phyloP scores from a whole-genome alignment of 768 basidiomycete species.

The Serpula lacrymans region DNA sequence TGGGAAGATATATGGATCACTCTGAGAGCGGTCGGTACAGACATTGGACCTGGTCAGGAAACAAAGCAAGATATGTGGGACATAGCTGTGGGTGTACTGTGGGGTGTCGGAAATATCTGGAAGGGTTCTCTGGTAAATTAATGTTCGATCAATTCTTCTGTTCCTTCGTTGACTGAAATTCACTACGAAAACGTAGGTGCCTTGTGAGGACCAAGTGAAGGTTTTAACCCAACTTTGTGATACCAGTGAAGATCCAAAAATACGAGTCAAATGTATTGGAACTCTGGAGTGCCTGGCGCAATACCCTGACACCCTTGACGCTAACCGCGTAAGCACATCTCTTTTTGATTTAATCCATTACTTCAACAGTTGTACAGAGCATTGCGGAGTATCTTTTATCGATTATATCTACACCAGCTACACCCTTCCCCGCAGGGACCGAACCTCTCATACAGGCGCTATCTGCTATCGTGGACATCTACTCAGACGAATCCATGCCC shows the following conservation, averaged over 20 bases:
- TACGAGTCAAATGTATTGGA: constrained; percentile 78
- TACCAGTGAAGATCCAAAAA: constrained; percentile 46
- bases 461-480: constrained; percentile 89
- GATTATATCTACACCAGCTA: constrained; percentile 45
- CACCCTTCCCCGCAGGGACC: constrained; percentile 42
- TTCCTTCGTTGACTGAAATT: not conserved
- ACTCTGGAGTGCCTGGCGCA: constrained; percentile 85
- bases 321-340: constrained; percentile 43
- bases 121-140: constrained; percentile 58
- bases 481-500: constrained; percentile 78
- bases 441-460: constrained; percentile 75
- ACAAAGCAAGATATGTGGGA: constrained; percentile 74
- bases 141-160: constrained; percentile 2
- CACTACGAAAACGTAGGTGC: constrained; percentile 37
- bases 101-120: constrained; percentile 83
- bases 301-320: constrained; percentile 55
- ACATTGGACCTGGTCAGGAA: constrained; percentile 62
- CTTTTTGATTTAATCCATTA: constrained; percentile 16
- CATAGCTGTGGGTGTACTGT: constrained; percentile 75
- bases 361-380: constrained; percentile 32
- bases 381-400: constrained; percentile 69
- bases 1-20: constrained; percentile 70
- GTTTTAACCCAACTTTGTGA: constrained; percentile 66
- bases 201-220: constrained; percentile 56
- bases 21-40: constrained; percentile 55